Evolutionary conservation across 495 filamentous ascomycete genomes (phyloP).

Genomic region (Xanthoparmelia taractica): DNA sequence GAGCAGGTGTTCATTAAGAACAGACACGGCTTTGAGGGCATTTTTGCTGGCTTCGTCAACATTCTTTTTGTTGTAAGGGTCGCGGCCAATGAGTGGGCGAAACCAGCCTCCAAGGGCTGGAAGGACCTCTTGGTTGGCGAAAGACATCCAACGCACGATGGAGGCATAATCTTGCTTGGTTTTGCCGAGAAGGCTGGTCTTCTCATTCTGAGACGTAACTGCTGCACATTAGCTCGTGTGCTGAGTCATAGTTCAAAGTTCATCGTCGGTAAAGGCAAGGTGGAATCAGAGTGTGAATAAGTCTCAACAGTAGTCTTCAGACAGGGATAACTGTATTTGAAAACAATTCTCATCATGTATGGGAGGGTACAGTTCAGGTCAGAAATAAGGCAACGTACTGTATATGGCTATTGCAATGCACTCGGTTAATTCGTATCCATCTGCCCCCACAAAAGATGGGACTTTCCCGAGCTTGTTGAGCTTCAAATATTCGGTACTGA

Average conservation of each 20-base stretch:
- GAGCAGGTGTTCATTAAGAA: constrained; percentile 79
- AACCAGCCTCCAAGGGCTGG: constrained; percentile 71
- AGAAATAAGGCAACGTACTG: constrained; percentile 54
- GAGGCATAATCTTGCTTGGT: constrained; percentile 99
- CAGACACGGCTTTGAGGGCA: constrained; percentile 55
- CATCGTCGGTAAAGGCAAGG: constrained; percentile 33
- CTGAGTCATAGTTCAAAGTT: constrained; percentile 23
- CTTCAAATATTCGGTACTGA: constrained; percentile 68
- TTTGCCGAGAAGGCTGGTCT: constrained; percentile 96
- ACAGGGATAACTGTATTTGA: constrained; percentile 95
- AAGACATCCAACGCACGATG: constrained; percentile 96
- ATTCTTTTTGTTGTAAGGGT: constrained; percentile 94
- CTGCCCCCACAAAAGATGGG: constrained; percentile 83
- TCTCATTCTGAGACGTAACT: constrained; percentile 99
- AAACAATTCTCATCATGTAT: constrained; percentile 72
- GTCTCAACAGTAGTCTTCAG: constrained; percentile 87
- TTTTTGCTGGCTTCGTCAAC: constrained; percentile 69
- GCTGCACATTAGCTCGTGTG: constrained; percentile 31
- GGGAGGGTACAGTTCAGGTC: constrained; percentile 14
- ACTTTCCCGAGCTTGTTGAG: constrained; percentile 82
- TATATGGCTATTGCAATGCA: constrained; percentile 94
- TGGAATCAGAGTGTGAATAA: constrained; percentile 52
- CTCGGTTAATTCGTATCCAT: constrained; percentile 87
- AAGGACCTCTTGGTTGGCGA: constrained; percentile 78
- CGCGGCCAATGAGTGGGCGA: constrained; percentile 74